These are phyloP conservation scores for Morella rubra DNA, from an alignment of 306 rosid genomes.

Conservation along the genomic window DNA sequence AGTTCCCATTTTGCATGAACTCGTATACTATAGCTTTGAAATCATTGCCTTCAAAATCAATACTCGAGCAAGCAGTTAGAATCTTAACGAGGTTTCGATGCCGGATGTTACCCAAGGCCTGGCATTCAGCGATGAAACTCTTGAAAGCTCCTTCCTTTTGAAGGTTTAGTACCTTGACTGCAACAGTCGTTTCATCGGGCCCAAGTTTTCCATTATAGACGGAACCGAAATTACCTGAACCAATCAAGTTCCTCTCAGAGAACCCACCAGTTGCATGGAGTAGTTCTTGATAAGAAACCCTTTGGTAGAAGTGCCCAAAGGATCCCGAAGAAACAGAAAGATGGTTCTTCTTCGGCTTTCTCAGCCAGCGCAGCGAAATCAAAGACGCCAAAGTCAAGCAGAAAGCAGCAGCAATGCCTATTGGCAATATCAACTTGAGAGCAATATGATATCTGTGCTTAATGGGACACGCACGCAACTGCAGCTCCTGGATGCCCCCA, in stretches of 20 bases:
- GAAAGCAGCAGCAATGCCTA: background rate
- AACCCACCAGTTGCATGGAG: slow-evolving; percentile 26
- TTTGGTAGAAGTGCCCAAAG: background rate
- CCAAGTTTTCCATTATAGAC: slow-evolving; percentile 29
- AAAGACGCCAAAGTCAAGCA: background rate
- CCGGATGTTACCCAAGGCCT: slow-evolving; percentile 22
- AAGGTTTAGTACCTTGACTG: slow-evolving; percentile 33
- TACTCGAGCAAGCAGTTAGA: slow-evolving; percentile 31
- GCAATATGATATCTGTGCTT: background rate
- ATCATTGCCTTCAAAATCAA: background rate
- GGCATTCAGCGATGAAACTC: slow-evolving; percentile 32
- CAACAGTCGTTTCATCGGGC: background rate
- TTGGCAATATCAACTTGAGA: background rate
- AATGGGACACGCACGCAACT: background rate
- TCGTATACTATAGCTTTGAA: slow-evolving; percentile 24
- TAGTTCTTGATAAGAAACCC: slow-evolving; percentile 29
- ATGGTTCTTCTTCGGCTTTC: background rate
- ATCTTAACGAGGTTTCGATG: slow-evolving; percentile 27
- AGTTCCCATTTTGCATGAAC: slow-evolving; percentile 25
- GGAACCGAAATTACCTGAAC: slow-evolving; percentile 32
- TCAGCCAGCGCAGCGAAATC: background rate
- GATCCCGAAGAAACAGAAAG: background rate
- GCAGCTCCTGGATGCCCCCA: slow-evolving; percentile 4
- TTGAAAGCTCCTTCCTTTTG: slow-evolving; percentile 18
- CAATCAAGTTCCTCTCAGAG: slow-evolving; percentile 25